Evolutionary conservation across 371 early-diverging fungal species (phyloP), one percentile per base, ranked within the genome.

Genomic region (Dipsacomyces acuminosporus): DNA sequence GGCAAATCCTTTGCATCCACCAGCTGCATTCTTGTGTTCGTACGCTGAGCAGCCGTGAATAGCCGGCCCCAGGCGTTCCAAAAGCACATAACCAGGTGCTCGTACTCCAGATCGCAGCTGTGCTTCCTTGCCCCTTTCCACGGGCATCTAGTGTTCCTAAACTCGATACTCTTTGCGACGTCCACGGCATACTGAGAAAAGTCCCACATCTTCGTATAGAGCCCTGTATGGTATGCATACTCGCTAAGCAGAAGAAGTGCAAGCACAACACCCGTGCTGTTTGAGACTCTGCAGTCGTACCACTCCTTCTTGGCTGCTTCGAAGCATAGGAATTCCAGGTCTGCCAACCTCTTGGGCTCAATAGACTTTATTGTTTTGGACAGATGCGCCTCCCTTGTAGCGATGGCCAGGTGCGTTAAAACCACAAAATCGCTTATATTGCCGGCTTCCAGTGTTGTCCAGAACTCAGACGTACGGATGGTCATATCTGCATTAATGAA

Each of bases 201-300:
- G 41, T 66, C 61, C 61, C 56, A 41, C 42, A 61, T 43, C 13
- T 33, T 50, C 7, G 46, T 15, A 19, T 24, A 20, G 26, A 56
- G 56, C 5, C 61, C 66, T 8, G 54, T 56, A 41, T 56, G 61
- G 51, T 52, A 56, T 17, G 50, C 67, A 41, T 66, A 66, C 44
- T 66, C 67, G 57, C 67, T 61, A 5, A 66, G 45, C 43, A 56
- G 48, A 23, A 66, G 56, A 41, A 61, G 43, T 13, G 54, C 61
- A 26, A 44, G 53, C 0, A 61, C 56, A 0, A 52, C 56, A 21
- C 54, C 53, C 1, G 57, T 41, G 1, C 46, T 45, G 5, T 57
- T 24, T 18, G 17, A 42, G 2, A 61, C 67, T 14, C 38, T 48
- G 13, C 51, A 56, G 0, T 26, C 15, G 17, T 35, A 49, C 61